phyloP scores from a whole-genome alignment of 2,329 filamentous ascomycete species.

The Diaporthe australafricana region DNA sequence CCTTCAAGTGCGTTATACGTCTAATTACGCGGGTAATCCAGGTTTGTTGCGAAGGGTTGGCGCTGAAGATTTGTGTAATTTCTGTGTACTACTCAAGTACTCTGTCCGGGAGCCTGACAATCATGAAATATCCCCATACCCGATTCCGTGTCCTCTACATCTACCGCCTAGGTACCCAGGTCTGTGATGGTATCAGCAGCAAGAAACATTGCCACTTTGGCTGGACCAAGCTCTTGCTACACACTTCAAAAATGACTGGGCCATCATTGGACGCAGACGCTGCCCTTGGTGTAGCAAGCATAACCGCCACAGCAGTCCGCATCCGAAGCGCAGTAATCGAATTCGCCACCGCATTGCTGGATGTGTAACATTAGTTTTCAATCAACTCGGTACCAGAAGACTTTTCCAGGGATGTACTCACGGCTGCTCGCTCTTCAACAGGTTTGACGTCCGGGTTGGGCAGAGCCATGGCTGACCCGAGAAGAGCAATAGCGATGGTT shows the following conservation, averaged over 20 bases:
- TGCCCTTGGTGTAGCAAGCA: background rate
- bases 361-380: background rate
- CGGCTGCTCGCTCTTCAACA: background rate
- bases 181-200: background rate
- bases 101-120: too few relatives aligned
- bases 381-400: accelerated
- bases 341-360: background rate
- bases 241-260: background rate
- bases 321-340: background rate
- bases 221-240: too few relatives aligned
- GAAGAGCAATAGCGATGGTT: background rate
- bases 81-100: too few relatives aligned
- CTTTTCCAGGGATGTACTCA: background rate
- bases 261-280: background rate
- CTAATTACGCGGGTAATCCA: too few relatives aligned
- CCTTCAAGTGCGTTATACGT: too few relatives aligned
- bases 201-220: background rate
- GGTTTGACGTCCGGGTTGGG: background rate
- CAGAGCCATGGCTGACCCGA: background rate
- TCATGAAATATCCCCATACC: background rate
- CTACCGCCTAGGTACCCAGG: too few relatives aligned
- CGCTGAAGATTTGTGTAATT: too few relatives aligned
- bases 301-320: background rate
- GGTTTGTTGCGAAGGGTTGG: too few relatives aligned
- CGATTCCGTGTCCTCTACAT: background rate